Conservation (phyloP, 306 rosid genomes). For the Quercus mongolica region DNA sequence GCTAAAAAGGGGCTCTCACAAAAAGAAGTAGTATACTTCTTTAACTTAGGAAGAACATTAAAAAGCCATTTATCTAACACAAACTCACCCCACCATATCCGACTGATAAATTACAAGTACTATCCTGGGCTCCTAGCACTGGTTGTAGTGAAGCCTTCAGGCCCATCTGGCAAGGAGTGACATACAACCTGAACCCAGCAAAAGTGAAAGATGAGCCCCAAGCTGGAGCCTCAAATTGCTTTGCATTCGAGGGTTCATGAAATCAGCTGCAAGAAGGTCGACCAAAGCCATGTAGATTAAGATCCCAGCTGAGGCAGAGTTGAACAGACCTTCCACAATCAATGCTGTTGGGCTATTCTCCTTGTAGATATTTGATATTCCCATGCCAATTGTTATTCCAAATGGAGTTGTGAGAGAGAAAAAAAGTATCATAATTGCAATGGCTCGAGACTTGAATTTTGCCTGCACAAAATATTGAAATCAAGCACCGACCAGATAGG, state of each 20-base stretch:
- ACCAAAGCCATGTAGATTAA: not conserved
- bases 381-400: not conserved
- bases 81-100: too few relatives aligned
- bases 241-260: not conserved
- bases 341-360: not conserved
- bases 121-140: too few relatives aligned
- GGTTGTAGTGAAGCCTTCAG: not conserved
- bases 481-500: too few relatives aligned
- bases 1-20: too few relatives aligned
- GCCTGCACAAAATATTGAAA: not conserved
- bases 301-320: not conserved
- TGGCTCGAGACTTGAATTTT: not conserved
- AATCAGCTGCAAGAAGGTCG: not conserved
- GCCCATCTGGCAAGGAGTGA: not conserved
- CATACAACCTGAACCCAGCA: not conserved
- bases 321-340: not conserved
- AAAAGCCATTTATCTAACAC: too few relatives aligned
- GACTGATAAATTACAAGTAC: too few relatives aligned
- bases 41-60: too few relatives aligned
- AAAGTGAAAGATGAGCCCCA: not conserved
- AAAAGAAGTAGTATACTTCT: too few relatives aligned
- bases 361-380: not conserved
- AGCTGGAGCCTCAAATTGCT: not conserved
- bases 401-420: not conserved
- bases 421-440: not conserved